Conservation (phyloP, 2,329 filamentous ascomycete species). For the Fonsecaea nubica region DNA sequence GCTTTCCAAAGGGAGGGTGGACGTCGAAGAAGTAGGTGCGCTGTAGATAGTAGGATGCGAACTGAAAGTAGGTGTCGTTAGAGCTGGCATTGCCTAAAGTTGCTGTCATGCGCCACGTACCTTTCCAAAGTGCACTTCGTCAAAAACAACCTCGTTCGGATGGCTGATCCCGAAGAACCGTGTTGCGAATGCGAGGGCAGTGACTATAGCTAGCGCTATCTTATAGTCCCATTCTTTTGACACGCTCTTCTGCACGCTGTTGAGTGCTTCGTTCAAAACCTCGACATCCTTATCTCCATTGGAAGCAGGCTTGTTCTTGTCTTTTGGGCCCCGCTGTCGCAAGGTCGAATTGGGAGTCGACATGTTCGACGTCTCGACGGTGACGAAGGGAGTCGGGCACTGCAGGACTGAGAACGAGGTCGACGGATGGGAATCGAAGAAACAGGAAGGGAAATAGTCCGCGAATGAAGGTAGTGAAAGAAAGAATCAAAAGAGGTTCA, state of each 20-base stretch:
- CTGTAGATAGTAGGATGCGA: conserved; percentile 79
- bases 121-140: conserved; percentile 99
- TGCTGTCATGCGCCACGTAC: conserved; percentile 59
- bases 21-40: conserved; percentile 99
- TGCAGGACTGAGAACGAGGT: background rate
- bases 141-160: conserved; percentile 96
- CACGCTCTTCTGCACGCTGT: conserved; percentile 43
- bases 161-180: conserved; percentile 96
- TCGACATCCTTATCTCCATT: conserved; percentile 36
- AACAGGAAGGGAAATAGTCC: background rate
- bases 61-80: conserved; percentile 43
- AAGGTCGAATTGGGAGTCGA: conserved; percentile 37
- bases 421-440: background rate
- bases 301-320: conserved; percentile 36
- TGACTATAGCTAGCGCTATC: conserved; percentile 77
- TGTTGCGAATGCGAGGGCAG: conserved; percentile 82
- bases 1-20: conserved; percentile 96
- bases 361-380: conserved; percentile 26
- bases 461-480: conserved; percentile 6
- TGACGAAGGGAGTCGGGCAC: conserved; percentile 11
- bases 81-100: background rate
- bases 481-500: conserved; percentile 13
- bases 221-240: conserved; percentile 82
- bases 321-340: conserved; percentile 38
- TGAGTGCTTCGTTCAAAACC: conserved; percentile 23